Percentiles rank a stretch among this genome's conserved stretches.
These are phyloP conservation scores for Tetraselmis striata DNA, from an alignment of 139 green algal species.

Conservation along the genomic window DNA sequence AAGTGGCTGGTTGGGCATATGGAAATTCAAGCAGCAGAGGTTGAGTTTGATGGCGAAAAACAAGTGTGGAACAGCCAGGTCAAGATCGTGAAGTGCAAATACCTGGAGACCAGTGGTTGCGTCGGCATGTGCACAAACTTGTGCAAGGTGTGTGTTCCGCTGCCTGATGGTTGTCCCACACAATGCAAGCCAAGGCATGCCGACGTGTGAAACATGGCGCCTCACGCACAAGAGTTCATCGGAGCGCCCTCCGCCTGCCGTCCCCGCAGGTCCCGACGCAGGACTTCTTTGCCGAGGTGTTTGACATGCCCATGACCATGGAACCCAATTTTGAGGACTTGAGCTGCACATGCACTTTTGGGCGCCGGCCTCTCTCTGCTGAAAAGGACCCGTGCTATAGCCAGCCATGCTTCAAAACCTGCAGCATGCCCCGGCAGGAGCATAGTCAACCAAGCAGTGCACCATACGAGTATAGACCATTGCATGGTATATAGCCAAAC, in stretches of 20 bases:
- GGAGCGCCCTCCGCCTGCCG: neutral
- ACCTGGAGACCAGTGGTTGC: slow-evolving; percentile 47
- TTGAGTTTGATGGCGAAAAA: slow-evolving; percentile 23
- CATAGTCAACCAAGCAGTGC: too few species aligned
- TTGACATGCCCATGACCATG: slow-evolving; percentile 62
- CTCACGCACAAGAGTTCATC: neutral
- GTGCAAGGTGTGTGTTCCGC: slow-evolving; percentile 29
- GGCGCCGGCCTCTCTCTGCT: too few species aligned
- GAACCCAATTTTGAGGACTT: slow-evolving; percentile 57
- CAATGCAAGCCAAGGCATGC: neutral
- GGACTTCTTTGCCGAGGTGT: slow-evolving; percentile 48
- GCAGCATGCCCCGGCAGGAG: too few species aligned
- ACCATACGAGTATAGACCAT: too few species aligned
- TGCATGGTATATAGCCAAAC: too few species aligned
- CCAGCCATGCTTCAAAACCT: neutral
- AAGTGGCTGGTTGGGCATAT: slow-evolving; percentile 52
- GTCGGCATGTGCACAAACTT: slow-evolving; percentile 50
- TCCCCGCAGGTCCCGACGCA: slow-evolving; percentile 28
- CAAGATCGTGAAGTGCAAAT: slow-evolving; percentile 58
- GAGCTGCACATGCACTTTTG: neutral
- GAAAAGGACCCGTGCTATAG: neutral
- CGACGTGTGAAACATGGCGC: neutral
- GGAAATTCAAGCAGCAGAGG: slow-evolving; percentile 22
- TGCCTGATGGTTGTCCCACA: neutral
- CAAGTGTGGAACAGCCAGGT: slow-evolving; percentile 34